A percentile compares a stretch with the other conserved stretches of the same genome.
Conservation (phyloP, 225 moss, liverwort and hornwort species). For the Rhytidiadelphus loreus region DNA sequence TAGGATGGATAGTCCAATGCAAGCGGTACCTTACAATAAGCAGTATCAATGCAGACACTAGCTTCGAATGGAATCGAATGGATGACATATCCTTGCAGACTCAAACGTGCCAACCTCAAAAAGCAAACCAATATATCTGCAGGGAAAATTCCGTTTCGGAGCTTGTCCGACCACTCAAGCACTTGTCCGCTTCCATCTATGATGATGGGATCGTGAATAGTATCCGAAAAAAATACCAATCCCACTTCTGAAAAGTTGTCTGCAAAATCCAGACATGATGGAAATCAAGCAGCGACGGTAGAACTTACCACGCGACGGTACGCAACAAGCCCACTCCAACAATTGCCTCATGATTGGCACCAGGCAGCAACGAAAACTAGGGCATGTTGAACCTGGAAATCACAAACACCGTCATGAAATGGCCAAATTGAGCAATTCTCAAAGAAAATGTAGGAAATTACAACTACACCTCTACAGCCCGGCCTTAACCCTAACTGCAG, state of each 20-base stretch:
- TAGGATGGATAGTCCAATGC: background rate
- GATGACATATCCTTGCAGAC: conserved; percentile 16
- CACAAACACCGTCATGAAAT: background rate
- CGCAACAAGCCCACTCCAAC: background rate
- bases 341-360: background rate
- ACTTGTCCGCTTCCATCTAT: conserved; percentile 22
- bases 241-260: background rate
- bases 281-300: background rate
- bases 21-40: conserved; percentile 43
- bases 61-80: conserved; percentile 2
- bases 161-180: conserved; percentile 28
- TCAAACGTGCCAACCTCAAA: conserved; percentile 53
- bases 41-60: conserved; percentile 37
- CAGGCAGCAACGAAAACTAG: background rate
- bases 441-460: background rate
- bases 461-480: background rate
- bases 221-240: conserved; percentile 34
- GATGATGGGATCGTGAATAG: conserved; percentile 32
- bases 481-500: background rate
- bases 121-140: conserved; percentile 55
- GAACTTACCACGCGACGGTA: background rate
- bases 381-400: background rate
- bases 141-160: background rate
- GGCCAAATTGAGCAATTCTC: no score
- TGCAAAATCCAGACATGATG: background rate